Percentiles rank a stretch among this genome's conserved stretches.
phyloP scores from a whole-genome alignment of 371 early-diverging fungal genomes.

The Mucor saturninus region DNA sequence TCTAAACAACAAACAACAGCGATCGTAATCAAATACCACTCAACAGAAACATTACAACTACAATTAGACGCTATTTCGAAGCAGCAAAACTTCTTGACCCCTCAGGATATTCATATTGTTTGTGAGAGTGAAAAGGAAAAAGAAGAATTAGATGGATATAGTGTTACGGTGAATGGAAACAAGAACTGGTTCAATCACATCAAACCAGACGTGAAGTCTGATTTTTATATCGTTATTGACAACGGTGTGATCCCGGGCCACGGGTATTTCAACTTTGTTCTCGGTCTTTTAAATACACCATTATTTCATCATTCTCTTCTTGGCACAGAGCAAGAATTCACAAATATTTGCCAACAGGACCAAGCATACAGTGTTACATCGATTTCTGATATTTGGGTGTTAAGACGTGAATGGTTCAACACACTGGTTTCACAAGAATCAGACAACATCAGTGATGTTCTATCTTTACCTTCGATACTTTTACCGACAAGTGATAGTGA shows the following conservation, averaged over 20 bases:
- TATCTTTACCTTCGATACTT: constrained; percentile 6
- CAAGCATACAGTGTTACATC: constrained; percentile 24
- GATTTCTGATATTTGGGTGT: constrained; percentile 33
- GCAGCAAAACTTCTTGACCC: constrained; percentile 2
- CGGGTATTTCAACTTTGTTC: constrained; percentile 15
- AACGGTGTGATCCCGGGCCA: constrained; percentile 7
- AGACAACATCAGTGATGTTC: neutral
- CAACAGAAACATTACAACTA: neutral
- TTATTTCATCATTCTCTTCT: constrained; percentile 17
- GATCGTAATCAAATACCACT: constrained; percentile 1
- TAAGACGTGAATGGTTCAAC: constrained; percentile 39
- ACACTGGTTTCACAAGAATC: neutral
- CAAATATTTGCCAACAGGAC: neutral
- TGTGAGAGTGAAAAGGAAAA: constrained; percentile 9
- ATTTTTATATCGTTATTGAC: constrained; percentile 5
- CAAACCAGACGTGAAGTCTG: neutral
- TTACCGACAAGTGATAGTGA: neutral
- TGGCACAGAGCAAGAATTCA: constrained; percentile 12
- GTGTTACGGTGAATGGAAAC: neutral
- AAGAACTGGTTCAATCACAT: neutral
- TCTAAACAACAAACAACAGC: constrained; percentile 14
- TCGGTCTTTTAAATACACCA: constrained; percentile 34
- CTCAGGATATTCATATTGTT: constrained; percentile 6
- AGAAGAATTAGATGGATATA: neutral
- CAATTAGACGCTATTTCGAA: constrained; percentile 19